phyloP scores from a whole-genome alignment of 2,329 filamentous ascomycete genomes.

The Penicillium sp. region DNA sequence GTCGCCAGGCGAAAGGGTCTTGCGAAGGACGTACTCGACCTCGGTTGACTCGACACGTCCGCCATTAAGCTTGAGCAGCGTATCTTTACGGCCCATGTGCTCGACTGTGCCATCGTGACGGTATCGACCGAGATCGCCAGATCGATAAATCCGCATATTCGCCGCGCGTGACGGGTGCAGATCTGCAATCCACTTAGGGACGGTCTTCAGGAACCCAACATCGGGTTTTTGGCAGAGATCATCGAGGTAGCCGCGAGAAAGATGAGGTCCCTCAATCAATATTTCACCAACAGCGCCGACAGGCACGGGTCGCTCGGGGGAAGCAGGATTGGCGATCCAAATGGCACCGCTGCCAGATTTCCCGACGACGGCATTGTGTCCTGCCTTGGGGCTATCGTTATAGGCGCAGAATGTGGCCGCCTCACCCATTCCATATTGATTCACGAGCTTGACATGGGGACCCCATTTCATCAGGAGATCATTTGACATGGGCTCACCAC shows the following conservation, averaged over 20 bases:
- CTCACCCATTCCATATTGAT: slow-evolving; percentile 32
- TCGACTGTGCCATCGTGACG: slow-evolving; percentile 25
- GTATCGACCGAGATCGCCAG: slow-evolving; percentile 26
- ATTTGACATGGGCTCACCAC: slow-evolving; percentile 26
- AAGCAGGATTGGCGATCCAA: slow-evolving; percentile 28
- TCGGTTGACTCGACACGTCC: slow-evolving; percentile 22
- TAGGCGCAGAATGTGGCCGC: slow-evolving; percentile 24
- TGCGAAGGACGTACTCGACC: slow-evolving; percentile 22
- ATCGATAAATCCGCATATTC: slow-evolving; percentile 24
- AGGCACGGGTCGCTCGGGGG: slow-evolving; percentile 20
- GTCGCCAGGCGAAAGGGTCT: slow-evolving; percentile 10
- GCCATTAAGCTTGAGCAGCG: slow-evolving; percentile 26
- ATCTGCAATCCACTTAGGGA: no score
- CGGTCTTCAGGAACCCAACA: no score
- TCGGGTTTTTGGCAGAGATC: no score
- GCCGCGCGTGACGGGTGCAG: no score
- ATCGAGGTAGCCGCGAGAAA: slow-evolving; percentile 28
- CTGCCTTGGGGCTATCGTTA: slow-evolving; percentile 17
- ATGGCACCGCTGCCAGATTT: slow-evolving; percentile 22
- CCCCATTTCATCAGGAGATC: slow-evolving; percentile 22
- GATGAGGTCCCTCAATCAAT: slow-evolving; percentile 29
- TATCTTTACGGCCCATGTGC: slow-evolving; percentile 29
- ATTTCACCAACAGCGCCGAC: slow-evolving; percentile 31
- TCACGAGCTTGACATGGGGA: slow-evolving; percentile 15
- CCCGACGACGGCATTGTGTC: slow-evolving; percentile 15